phyloP scores from a whole-genome alignment of 305 asterid genomes.

The Rubia peregrina region DNA sequence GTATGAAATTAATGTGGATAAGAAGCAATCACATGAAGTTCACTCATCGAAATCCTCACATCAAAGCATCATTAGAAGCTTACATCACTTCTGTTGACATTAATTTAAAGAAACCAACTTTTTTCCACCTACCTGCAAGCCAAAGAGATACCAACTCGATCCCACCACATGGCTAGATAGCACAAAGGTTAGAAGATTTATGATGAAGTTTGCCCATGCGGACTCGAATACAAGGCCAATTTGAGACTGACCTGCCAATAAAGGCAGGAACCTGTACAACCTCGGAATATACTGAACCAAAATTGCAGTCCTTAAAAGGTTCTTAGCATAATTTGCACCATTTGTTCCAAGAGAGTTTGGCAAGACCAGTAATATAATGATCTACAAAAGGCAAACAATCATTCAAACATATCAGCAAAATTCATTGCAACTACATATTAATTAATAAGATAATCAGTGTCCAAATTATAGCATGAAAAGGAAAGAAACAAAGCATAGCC shows the following conservation, averaged over 20 bases:
- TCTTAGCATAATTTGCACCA: conserved; percentile 61
- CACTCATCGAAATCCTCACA: background rate
- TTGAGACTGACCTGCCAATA: conserved; percentile 65
- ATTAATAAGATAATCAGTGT: background rate
- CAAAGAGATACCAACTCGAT: conserved; percentile 84
- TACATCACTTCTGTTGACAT: background rate
- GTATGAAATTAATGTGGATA: background rate
- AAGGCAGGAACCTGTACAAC: conserved; percentile 60
- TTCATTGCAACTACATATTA: background rate
- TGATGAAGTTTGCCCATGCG: conserved; percentile 74
- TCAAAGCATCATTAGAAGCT: conserved; percentile 1
- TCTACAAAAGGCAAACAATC: conserved; percentile 32
- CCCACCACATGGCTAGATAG: conserved; percentile 82
- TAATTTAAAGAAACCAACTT: conserved; percentile 1
- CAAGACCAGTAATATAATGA: conserved; percentile 47
- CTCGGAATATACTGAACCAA: conserved; percentile 69
- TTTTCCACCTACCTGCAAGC: conserved; percentile 55
- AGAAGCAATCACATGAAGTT: background rate
- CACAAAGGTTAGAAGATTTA: conserved; percentile 59
- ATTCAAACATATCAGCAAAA: background rate
- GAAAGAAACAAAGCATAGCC: background rate
- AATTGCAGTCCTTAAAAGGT: conserved; percentile 57
- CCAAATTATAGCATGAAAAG: background rate
- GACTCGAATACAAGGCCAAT: conserved; percentile 79
- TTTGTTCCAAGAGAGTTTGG: conserved; percentile 41